Conservation (phyloP, 2,329 filamentous ascomycete genomes). For the Coleophoma cylindrospora region DNA sequence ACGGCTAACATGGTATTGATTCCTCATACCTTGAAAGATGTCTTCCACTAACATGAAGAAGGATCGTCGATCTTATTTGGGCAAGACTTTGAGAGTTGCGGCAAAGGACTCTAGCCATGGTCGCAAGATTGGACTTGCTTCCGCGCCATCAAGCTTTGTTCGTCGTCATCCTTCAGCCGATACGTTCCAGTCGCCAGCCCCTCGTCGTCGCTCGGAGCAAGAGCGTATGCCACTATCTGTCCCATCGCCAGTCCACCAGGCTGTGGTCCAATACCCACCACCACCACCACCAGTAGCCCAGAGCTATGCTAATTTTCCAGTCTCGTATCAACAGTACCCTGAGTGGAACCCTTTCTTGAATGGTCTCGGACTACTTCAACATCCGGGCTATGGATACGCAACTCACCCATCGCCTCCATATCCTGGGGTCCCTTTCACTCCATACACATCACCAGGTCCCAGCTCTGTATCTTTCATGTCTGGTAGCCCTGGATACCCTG, state of each 20-base stretch:
- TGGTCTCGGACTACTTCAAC: background rate
- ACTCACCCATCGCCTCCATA: background rate
- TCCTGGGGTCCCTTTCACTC: background rate
- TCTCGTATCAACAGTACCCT: background rate
- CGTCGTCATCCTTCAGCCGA: slow-evolving; percentile 1
- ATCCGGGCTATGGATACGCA: slow-evolving; percentile 1
- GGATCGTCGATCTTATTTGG: slow-evolving; percentile 16
- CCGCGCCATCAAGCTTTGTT: slow-evolving; percentile 3
- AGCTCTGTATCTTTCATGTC: slow-evolving; percentile 4
- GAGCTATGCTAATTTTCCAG: too few species aligned
- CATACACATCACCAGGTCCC: too few species aligned
- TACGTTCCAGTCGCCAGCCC: slow-evolving; percentile 11
- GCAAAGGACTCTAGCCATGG: slow-evolving; percentile 23
- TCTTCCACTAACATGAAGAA: slow-evolving; percentile 7
- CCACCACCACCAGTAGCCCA: background rate
- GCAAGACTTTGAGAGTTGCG: slow-evolving; percentile 19
- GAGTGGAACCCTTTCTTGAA: slow-evolving; percentile 7
- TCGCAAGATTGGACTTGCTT: slow-evolving; percentile 4
- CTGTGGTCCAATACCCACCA: slow-evolving; percentile 10
- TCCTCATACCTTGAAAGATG: background rate
- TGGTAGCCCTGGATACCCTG: slow-evolving; percentile 11
- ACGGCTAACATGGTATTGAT: slow-evolving; percentile 17
- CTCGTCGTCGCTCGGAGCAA: slow-evolving; percentile 4
- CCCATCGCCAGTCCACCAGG: slow-evolving; percentile 7
- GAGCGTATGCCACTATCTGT: background rate